Base-by-base conservation (phyloP, 495 filamentous ascomycete species). In the Mytilinidion resinicola region DNA sequence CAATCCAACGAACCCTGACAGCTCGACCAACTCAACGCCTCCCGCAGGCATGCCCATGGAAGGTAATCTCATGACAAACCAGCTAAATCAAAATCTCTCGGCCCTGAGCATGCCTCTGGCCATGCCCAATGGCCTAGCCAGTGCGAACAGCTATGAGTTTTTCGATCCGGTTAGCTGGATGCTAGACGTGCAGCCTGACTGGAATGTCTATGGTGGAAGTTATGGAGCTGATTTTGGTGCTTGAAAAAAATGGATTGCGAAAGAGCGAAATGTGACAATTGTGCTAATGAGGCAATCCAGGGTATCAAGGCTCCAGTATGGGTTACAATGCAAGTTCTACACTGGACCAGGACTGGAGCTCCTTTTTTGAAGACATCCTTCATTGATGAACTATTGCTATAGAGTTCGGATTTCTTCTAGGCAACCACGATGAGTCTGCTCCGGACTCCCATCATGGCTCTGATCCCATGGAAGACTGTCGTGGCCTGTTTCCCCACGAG, bases 161-260 rank as follows among this genome's bases (percentile, higher is more conserved):
- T 95, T 90, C 68, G 91, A 96, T 74, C 88, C 90, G 0, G 74
- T 95, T 66, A 88, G 90, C 69, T 95, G 91, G 90, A 85, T 91
- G 76, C 77, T 96, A 48, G 90, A 96, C 66, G 87, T 87, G 19
- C 73, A 91, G 51, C 79, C 90, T 55, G 88, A 92, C 69, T 84
- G 93, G 66, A 51, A 53, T 4, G 60, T 52, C 59, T 53, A 42
- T 30, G 21, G 21, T 11, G 52, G 52, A 15, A 49, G 15, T 6
- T 44, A 43, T 30, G 52, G 52, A 33, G 15, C 8, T 30, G 52
- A 44, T 15, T 48, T 49, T 36, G 55, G 42, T 4, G 55, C 42
- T 14, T 57, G 17, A 49, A 30, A 30, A 30, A 30, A 6, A 30
- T 30, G 25, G 25, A 30, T 30, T 30, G 25, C 25, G 25, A 6